Evolutionary conservation across 768 basidiomycete species (phyloP), one percentile per base, ranked within the genome.

Genomic region (Jaapia argillacea): DNA sequence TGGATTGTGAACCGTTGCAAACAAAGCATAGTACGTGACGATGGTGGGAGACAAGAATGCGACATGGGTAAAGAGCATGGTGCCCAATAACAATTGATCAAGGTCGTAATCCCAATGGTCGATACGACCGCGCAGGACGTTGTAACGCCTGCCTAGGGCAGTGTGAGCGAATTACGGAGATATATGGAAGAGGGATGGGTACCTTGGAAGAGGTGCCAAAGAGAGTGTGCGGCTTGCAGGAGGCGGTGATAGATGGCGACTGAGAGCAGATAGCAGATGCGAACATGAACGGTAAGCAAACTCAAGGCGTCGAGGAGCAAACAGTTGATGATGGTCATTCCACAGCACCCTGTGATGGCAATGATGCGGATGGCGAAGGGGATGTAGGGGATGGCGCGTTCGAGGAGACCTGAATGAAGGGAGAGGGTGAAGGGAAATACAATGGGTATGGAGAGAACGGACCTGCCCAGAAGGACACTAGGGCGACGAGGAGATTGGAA

Each of bases 141-240:
- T 98, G 55, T 77, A 82, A 38, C 91, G 74, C 62, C 88, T 97
- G 1, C 94, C 92, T 93, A 49, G 14, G 10, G 18, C 25, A n/a
- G 18, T 0, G 27, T 21, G 23, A 13, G 39, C 44, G 14, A 22
- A 39, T 12, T 33, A 10, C 16, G 22, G 36, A n/a, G 31, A 18
- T 21, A 12, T 20, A 38, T 35, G 28, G 42, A 7, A 42, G 5
- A 21, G 20, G n/a, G 14, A 3, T 27, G 47, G 68, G 37, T 43
- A 85, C 92, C 94, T 62, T 91, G 71, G 58, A 97, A 96, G 18
- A 97, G 71, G 54, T 88, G 88, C 80, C 88, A 94, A 24, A 97
- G 61, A 1, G 79, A 85, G 26, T 72, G 74, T 16, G 74, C 68
- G 21, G 71, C 72, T 21, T 64, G 65, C 35, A 82, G 66, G 52